These are phyloP conservation scores for Puccinia novopanici DNA, from an alignment of 1,284 basidiomycete genomes.

Conservation along the genomic window DNA sequence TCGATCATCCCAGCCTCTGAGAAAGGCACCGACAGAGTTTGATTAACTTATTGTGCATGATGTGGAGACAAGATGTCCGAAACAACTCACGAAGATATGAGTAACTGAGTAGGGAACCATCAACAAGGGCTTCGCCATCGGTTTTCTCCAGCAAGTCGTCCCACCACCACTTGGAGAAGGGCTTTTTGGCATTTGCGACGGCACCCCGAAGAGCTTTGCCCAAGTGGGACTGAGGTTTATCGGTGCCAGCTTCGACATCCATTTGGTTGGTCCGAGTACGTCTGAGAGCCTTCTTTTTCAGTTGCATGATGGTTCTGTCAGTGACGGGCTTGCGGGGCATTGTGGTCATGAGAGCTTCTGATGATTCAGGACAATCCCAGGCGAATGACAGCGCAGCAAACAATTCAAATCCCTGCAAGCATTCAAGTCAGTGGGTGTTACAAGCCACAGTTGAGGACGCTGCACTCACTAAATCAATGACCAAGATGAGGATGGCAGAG, in stretches of 20 bases:
- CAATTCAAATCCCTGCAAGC: slow-evolving; percentile 67
- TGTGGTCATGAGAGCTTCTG: slow-evolving; percentile 69
- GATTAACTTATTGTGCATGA: not conserved
- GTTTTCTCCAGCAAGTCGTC: slow-evolving; percentile 65
- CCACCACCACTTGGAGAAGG: slow-evolving; percentile 68
- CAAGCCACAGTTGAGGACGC: not conserved
- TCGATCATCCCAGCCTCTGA: slow-evolving; percentile 58
- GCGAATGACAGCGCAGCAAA: slow-evolving; percentile 70
- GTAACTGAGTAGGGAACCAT: slow-evolving; percentile 68
- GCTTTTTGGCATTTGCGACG: slow-evolving; percentile 62
- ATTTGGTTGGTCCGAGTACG: slow-evolving; percentile 66
- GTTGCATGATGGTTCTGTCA: slow-evolving; percentile 64
- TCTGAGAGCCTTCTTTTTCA: slow-evolving; percentile 67
- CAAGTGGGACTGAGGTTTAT: slow-evolving; percentile 55
- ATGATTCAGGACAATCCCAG: slow-evolving; percentile 70
- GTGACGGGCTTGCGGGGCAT: slow-evolving; percentile 69
- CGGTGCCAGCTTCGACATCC: slow-evolving; percentile 65
- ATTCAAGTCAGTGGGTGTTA: not conserved
- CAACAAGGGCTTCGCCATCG: slow-evolving; percentile 68
- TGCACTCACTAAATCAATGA: slow-evolving; percentile 64
- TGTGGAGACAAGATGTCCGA: slow-evolving; percentile 61
- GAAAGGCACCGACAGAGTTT: not conserved
- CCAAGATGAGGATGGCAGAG: slow-evolving; percentile 70
- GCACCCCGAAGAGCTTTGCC: slow-evolving; percentile 62
- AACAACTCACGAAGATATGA: slow-evolving; percentile 70